Evolutionary conservation across 2,329 filamentous ascomycete genomes (phyloP).

Genomic region (Hypoxylon sp.): DNA sequence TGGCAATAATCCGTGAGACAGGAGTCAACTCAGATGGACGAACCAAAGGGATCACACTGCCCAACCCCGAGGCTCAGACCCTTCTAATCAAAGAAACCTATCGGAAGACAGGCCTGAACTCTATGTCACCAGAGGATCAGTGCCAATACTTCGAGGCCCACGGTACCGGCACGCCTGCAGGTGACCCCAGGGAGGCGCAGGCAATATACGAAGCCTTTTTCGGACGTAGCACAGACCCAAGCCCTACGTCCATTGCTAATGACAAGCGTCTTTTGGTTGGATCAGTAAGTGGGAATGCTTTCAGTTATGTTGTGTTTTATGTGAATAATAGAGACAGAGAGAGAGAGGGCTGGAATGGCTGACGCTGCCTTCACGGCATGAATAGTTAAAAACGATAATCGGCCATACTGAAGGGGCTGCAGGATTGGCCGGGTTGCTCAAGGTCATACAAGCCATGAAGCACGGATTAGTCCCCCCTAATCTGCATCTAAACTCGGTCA

Average conservation of each 20-base stretch:
- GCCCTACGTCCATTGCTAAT: constrained; percentile 16
- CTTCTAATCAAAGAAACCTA: constrained; percentile 63
- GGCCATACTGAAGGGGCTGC: constrained; percentile 67
- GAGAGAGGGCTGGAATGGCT: not conserved
- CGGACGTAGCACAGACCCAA: constrained; percentile 14
- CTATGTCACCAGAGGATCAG: constrained; percentile 52
- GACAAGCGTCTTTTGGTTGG: constrained; percentile 57
- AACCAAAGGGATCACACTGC: constrained; percentile 69
- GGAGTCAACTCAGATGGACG: constrained; percentile 67
- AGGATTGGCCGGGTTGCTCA: constrained; percentile 65
- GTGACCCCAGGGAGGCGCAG: constrained; percentile 61
- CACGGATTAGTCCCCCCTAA: constrained; percentile 61
- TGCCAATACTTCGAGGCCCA: constrained; percentile 66
- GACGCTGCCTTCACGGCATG: constrained; percentile 31
- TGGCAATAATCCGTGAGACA: constrained; percentile 64
- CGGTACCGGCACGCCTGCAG: constrained; percentile 59
- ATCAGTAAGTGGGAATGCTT: constrained; percentile 43
- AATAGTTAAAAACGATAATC: constrained; percentile 62
- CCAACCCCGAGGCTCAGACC: constrained; percentile 63
- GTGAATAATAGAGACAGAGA: not conserved
- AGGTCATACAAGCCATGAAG: constrained; percentile 60
- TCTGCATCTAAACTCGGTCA: constrained; percentile 60
- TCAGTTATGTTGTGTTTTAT: not conserved
- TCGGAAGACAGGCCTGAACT: constrained; percentile 59
- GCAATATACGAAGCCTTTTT: constrained; percentile 63